Evolutionary conservation across 208 protist genomes (phyloP).

Genomic region (Wallacemonas sp.): DNA sequence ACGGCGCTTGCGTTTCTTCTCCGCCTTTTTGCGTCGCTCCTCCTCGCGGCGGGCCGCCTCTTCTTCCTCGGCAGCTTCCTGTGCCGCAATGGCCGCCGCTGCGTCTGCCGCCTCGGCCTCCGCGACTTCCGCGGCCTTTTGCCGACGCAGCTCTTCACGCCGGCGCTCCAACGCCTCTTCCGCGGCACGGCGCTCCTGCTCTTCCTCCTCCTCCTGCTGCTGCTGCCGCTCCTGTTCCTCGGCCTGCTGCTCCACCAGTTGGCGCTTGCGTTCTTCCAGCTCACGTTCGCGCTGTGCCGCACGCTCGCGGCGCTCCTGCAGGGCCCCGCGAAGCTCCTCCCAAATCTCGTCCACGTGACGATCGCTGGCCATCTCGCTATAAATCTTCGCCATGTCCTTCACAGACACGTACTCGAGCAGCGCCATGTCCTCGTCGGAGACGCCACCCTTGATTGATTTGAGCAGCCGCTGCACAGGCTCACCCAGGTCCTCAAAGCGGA

Average conservation of each 20-base stretch:
- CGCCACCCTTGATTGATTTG: constrained; percentile 54
- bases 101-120: constrained; percentile 31
- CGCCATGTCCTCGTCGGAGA: constrained; percentile 76
- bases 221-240: constrained; percentile 34
- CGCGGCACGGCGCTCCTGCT: constrained; percentile 31
- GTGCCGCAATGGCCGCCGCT: constrained; percentile 29
- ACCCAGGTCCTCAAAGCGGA: constrained; percentile 84
- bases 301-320: constrained; percentile 54
- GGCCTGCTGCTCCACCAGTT: constrained; percentile 34
- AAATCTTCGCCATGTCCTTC: constrained; percentile 88
- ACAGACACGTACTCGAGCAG: constrained; percentile 82
- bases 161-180: constrained; percentile 41
- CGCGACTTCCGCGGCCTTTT: constrained; percentile 32
- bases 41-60: constrained; percentile 41
- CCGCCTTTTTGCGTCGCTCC: constrained; percentile 36
- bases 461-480: constrained; percentile 84
- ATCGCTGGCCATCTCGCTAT: constrained; percentile 68
- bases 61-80: constrained; percentile 35
- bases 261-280: constrained; percentile 36
- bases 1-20: constrained; percentile 48
- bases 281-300: constrained; percentile 42
- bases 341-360: constrained; percentile 78
- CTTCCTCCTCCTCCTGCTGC: constrained; percentile 43
- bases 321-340: constrained; percentile 52
- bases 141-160: constrained; percentile 37